A percentile compares a stretch with the other conserved stretches of the same genome.
Evolutionary conservation across 2,329 filamentous ascomycete genomes (phyloP).

Genomic region (Paradendryphiella salina): DNA sequence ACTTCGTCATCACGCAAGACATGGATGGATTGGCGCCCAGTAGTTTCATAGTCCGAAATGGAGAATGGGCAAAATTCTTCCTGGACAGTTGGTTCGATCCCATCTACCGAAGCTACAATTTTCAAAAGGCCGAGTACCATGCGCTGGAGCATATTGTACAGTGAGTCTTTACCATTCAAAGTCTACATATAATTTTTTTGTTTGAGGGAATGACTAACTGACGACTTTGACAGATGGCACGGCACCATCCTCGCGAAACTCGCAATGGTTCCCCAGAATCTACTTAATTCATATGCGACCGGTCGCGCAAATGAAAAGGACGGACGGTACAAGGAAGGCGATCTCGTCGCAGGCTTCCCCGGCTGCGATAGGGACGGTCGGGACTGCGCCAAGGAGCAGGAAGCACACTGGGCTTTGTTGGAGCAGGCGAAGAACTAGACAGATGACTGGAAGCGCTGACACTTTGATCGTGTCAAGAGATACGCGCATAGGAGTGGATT

Average conservation of each 20-base stretch:
- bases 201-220: neutral
- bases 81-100: constrained; percentile 96
- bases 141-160: constrained; percentile 69
- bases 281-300: constrained; percentile 74
- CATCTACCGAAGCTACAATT: constrained; percentile 90
- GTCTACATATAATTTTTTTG: neutral
- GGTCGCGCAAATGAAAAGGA: constrained; percentile 42
- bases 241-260: constrained; percentile 90
- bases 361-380: constrained; percentile 65
- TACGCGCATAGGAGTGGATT: neutral
- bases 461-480: no score
- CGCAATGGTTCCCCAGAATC: constrained; percentile 83
- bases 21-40: constrained; percentile 73
- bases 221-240: constrained; percentile 73
- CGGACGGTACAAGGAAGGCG: constrained; percentile 75
- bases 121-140: constrained; percentile 91
- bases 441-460: neutral
- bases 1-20: constrained; percentile 84
- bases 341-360: constrained; percentile 79
- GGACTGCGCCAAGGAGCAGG: constrained; percentile 73
- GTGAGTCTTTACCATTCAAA: constrained; percentile 33
- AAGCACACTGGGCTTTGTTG: constrained; percentile 51
- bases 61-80: constrained; percentile 91
- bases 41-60: constrained; percentile 79
- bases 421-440: constrained; percentile 24